Evolutionary conservation across 2,329 filamentous ascomycete species (phyloP), one percentile per base, ranked within the genome.

Genomic region (Neonectria coccinea): DNA sequence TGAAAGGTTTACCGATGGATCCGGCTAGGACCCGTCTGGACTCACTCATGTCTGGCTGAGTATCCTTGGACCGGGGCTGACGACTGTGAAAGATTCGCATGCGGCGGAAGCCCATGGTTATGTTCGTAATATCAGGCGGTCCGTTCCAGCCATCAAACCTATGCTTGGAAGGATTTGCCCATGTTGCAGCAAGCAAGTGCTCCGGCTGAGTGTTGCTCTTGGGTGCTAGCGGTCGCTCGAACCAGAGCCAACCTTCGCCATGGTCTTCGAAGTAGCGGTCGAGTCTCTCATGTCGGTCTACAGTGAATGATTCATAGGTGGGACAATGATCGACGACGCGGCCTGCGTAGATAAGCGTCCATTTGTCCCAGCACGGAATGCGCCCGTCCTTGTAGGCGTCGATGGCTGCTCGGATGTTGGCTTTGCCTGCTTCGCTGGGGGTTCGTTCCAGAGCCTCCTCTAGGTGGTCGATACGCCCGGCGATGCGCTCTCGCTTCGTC

Each of bases 161-260:
- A 62, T 61, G 9, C 5, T 7, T 39, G 36, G 36, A 39, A 39
- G 67, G 69, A 25, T 73, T 58, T 11, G 65, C 72, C 72, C 72
- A 74, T 6, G 72, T 74, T 14, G 72, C 72, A 4, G 69, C 72
- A 58, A 70, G 60, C 29, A 73, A 57, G 29, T 70, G 63, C 10
- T 67, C 70, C 11, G 65, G 60, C 44, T 64, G 59, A 29, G 59
- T 53, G 33, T 54, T 55, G 4, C 52, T 57, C 6, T 41, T 55
- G 9, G 65, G 68, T 8, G 70, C 65, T 20, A 74, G 53, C 0
- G 72, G 72, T 7, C 69, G 59, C 22, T 74, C 72, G 22, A 63
- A 72, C 72, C 72, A 74, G n/a, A 74, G 68, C 72, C 70, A 74
- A 2, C 70, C 72, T n/a, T 66, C 56, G 3, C 72, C 70, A n/a